Evolutionary conservation across 2,329 filamentous ascomycete genomes (phyloP), one percentile per base, ranked within the genome.

Genomic region (Dactylellina cionopaga): DNA sequence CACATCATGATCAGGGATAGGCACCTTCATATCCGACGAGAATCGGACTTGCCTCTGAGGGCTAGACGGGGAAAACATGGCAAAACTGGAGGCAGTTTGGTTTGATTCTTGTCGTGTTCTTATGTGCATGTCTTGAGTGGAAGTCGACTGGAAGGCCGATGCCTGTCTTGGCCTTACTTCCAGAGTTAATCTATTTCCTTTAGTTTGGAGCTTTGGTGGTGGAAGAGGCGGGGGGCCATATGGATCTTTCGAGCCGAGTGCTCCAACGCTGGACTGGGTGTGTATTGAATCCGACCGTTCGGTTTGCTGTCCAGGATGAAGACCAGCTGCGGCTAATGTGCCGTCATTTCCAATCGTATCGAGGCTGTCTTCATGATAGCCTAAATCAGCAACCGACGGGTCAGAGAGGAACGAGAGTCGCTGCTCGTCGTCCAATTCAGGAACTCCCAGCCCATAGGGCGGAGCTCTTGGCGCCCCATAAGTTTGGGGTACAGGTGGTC

Each of bases 31-130:
- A 41, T 71, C 66, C 9, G 59, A 29, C 17, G 56, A 22, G 35
- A 60, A 73, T 31, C 54, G 60, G 17, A 60, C 69, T 15, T 65
- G 69, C 27, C 58, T 52, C 11, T 33, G 31, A 33, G 55, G 69
- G 17, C 54, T 65, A 13, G 49, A 44, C 7, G 68, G 68, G 6
- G 68, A 56, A 33, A 41, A 64, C 68, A 72, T 64, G 17, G 68
- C 68, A 22, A 44, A 72, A 29, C 59, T 59, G 19, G 68, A 72
- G n/a, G 68, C 68, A 6, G 68, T 72, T 13, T 72, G 59, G 25
- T 55, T 46, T 4, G 68, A 72, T 15, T 39, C 44, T 11, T 62
- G 68, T 13, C 59, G 47, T 11, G 24, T 25, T 47, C 43, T 60
- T 19, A 55, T 44, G 13, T 39, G n/a, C 27, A 25, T 25, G 15